Evolutionary conservation across 2,329 filamentous ascomycete genomes (phyloP), one percentile per base, ranked within the genome.

Genomic region (Colletotrichum lentis): DNA sequence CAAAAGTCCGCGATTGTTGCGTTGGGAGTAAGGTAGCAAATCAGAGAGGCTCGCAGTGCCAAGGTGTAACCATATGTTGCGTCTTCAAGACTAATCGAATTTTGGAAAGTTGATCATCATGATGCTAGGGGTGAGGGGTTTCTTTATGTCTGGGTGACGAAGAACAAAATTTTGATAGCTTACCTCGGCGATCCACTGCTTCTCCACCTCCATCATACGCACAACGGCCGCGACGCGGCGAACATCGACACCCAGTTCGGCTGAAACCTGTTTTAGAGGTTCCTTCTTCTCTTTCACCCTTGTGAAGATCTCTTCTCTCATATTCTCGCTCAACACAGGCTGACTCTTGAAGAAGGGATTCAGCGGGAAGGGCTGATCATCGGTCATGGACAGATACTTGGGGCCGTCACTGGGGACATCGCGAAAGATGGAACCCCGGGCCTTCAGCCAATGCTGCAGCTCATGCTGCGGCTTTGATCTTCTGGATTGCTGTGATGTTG

Each of bases 31-130:
- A 20, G 35, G 64, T 49, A 69, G 69, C 47, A 70, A 65, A 68
- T 93, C 90, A 93, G 90, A 90, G 88, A 90, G 87, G 87, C 85
- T 88, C 85, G 86, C 85, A 90, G 90, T 88, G 86, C 85, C 87
- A 87, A 83, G 87, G 86, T 91, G 84, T 95, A 95, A 97, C 92
- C 93, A 96, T 90, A 85, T 89, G 78, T 67, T 83, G 80, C 89
- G 94, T 98, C 94, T 97, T 97, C 86, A 96, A 97, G 95, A 98
- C 95, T 97, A 97, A 98, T 97, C 95, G 95, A 91, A 90, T 88
- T 86, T 86, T 88, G 81, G 84, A 86, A 92, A 81, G 78, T 76
- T 73, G 75, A 78, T 87, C 86, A 88, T 88, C 86, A 88, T 79
- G 60, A 70, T 74, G 74, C 62, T 47, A 46, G 46, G 46, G 14